phyloP scores from a whole-genome alignment of 2,329 filamentous ascomycete species.

The Ophiostoma populinum region DNA sequence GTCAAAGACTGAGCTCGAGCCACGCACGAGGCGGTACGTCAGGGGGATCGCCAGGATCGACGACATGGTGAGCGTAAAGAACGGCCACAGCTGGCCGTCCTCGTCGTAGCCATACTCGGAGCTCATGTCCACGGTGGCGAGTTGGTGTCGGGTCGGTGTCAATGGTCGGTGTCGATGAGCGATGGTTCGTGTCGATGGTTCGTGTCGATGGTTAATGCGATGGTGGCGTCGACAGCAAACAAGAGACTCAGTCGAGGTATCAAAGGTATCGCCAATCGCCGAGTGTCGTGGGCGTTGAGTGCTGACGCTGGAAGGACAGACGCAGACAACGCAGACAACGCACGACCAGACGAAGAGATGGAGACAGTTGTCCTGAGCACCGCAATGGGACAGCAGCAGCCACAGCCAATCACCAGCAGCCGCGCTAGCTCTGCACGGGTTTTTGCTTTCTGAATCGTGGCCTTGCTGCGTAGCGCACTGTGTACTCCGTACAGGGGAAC shows the following conservation, averaged over 20 bases:
- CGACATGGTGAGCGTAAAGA: conserved; percentile 87
- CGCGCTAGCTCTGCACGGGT: too few relatives aligned
- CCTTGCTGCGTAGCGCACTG: conserved; percentile 1
- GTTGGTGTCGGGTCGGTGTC: not conserved
- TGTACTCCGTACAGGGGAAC: not conserved
- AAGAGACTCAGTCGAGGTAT: too few relatives aligned
- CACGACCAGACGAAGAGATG: too few relatives aligned
- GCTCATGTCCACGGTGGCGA: too few relatives aligned
- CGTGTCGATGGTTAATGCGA: conserved; percentile 21
- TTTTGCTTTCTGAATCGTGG: conserved; percentile 8
- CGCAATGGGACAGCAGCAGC: too few relatives aligned
- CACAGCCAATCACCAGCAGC: too few relatives aligned
- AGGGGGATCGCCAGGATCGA: conserved; percentile 77
- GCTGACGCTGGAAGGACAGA: too few relatives aligned
- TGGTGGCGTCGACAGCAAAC: not conserved
- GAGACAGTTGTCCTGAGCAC: too few relatives aligned
- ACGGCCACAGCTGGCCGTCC: conserved; percentile 95
- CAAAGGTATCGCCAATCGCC: too few relatives aligned
- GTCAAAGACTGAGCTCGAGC: not conserved
- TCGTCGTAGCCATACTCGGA: conserved; percentile 98
- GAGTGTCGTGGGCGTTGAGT: too few relatives aligned
- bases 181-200: not conserved
- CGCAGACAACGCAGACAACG: too few relatives aligned
- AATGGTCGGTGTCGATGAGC: conserved; percentile 20
- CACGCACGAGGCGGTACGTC: conserved; percentile 65